phyloP scores from a whole-genome alignment of 108 stramenopile genomes.

The Poteriospumella lacustris region DNA sequence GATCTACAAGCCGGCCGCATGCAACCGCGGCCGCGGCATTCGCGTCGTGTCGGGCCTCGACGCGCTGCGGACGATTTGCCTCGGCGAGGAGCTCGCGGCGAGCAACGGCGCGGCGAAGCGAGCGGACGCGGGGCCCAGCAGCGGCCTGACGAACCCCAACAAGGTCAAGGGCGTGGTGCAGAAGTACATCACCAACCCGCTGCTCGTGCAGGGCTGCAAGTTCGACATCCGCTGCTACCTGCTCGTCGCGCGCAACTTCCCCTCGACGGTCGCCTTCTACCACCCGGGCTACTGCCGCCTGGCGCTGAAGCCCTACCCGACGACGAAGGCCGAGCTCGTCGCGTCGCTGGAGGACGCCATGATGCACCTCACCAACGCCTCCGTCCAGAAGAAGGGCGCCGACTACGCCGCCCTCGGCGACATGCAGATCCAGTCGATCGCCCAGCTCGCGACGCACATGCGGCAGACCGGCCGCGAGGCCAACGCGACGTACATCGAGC shows the following conservation, averaged over 20 bases:
- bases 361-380: slow-evolving; percentile 38
- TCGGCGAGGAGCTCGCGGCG: too few species aligned
- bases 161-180: slow-evolving; percentile 18
- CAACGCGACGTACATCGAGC: background rate
- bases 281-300: slow-evolving; percentile 13
- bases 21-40: slow-evolving; percentile 24
- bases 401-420: slow-evolving; percentile 24
- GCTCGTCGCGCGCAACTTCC: background rate
- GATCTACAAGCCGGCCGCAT: slow-evolving; percentile 18
- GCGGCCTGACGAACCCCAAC: too few species aligned
- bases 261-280: slow-evolving; percentile 3
- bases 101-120: too few species aligned
- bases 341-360: background rate
- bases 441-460: background rate
- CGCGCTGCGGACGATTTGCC: background rate
- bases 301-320: slow-evolving; percentile 3
- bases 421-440: background rate
- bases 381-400: slow-evolving; percentile 37
- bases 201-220: slow-evolving; percentile 1
- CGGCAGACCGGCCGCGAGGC: background rate
- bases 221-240: slow-evolving; percentile 26
- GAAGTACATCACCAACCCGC: slow-evolving; percentile 6
- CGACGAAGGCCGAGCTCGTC: background rate
- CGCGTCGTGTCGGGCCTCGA: background rate
- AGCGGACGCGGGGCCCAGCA: too few species aligned